Evolutionary conservation across 2,329 filamentous ascomycete genomes (phyloP), one percentile per base, ranked within the genome.

Genomic region (Colletotrichum acutatum): DNA sequence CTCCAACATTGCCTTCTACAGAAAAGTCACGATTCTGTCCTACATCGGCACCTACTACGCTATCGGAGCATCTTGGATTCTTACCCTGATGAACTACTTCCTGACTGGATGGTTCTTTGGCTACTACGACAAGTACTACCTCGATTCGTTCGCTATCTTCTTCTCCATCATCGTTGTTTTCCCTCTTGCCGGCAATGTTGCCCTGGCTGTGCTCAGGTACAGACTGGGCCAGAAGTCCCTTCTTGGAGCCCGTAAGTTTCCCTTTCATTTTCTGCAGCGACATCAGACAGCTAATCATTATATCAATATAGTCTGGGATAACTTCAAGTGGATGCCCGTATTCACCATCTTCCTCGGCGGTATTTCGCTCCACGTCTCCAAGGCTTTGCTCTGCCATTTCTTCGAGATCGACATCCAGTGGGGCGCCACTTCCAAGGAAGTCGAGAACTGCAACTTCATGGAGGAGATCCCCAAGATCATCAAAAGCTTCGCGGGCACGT

Each of bases 61-160:
- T 26, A 90, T 95, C 71, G 92, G 89, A 4, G 89, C 89, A 0
- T 89, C 91, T 3, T 90, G 92, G 84, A 82, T 91, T n/a, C 84
- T 94, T 61, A 93, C 92, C 0, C 78, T 91, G 1, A 82, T 89
- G 71, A 95, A 94, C 81, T 95, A 94, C 81, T 90, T 94, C 80
- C 82, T 93, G 52, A 86, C 93, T 64, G 93, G 93, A 49, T 93
- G 91, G 90, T 93, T 89, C 83, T 91, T 92, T 77, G 91, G 91
- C 42, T 84, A 90, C 65, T 84, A 92, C 56, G 90, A 92, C 78
- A 88, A 91, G 74, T 92, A 90, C 83, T 94, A 93, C 80, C 85
- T 92, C 80, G 90, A 91, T 76, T 91, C 88, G 1, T 93, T 90
- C 85, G 89, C 88, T 76, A 89, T 91, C 73, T 91, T 89, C 80